These are phyloP conservation scores for Pilatotrama ljubarskyi DNA, from an alignment of 768 basidiomycete genomes.

Conservation along the genomic window DNA sequence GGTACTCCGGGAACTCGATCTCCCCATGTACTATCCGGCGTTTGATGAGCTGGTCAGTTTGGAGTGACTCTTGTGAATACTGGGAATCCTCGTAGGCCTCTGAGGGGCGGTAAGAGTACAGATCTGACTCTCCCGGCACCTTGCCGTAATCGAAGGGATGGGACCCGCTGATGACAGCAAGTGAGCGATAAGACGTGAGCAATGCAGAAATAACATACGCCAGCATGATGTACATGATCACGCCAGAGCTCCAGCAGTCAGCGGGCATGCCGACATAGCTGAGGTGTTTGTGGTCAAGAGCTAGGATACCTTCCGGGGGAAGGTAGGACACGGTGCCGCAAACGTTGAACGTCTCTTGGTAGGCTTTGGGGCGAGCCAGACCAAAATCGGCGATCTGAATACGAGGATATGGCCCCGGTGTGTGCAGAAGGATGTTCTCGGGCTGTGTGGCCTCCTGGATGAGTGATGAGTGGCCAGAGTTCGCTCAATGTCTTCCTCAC, in stretches of 20 bases:
- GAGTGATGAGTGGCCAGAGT: background rate
- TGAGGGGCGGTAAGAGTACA: constrained; percentile 22
- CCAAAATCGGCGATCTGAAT: constrained; percentile 88
- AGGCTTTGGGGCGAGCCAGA: constrained; percentile 73
- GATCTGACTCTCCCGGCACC: constrained; percentile 24
- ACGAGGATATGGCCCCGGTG: constrained; percentile 83
- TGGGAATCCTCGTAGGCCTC: constrained; percentile 24
- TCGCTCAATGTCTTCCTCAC: constrained; percentile 30
- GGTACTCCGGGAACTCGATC: constrained; percentile 51
- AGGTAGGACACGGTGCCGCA: constrained; percentile 88
- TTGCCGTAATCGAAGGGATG: constrained; percentile 75
- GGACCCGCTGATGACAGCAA: constrained; percentile 48
- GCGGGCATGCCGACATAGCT: constrained; percentile 83
- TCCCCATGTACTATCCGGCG: constrained; percentile 65
- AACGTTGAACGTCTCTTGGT: constrained; percentile 82
- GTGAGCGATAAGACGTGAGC: background rate
- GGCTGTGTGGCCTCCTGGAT: constrained; percentile 61
- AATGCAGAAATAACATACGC: constrained; percentile 50
- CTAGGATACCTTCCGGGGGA: constrained; percentile 82
- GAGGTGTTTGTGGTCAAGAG: constrained; percentile 70
- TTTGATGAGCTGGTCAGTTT: constrained; percentile 63
- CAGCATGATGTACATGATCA: constrained; percentile 82
- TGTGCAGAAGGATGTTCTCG: constrained; percentile 78
- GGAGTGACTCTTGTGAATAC: constrained; percentile 45
- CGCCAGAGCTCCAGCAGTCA: constrained; percentile 87